phyloP scores from a whole-genome alignment of 805 yeast genomes.

The Wickerhamiella occidentalis region DNA sequence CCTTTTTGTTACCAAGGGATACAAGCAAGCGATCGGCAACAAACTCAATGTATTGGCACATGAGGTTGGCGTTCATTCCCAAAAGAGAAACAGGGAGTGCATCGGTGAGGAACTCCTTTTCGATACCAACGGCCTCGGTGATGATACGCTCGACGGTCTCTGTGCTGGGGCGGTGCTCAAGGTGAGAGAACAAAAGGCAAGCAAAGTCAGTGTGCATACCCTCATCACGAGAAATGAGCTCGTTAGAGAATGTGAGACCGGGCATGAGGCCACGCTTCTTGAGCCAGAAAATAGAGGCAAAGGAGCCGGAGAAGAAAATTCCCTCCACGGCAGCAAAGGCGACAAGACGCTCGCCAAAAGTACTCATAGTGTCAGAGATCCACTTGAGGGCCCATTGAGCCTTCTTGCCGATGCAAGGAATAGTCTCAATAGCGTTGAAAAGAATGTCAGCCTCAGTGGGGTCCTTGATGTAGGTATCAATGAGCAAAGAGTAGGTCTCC shows the following conservation, averaged over 20 bases:
- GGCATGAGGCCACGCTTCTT: conserved; percentile 99
- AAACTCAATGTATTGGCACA: conserved; percentile 97
- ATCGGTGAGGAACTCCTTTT: conserved; percentile 87
- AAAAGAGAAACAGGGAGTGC: conserved; percentile 86
- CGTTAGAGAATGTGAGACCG: conserved; percentile 95
- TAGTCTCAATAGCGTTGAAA: conserved; percentile 91
- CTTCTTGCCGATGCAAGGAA: conserved; percentile 91
- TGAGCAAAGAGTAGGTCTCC: conserved; percentile 88
- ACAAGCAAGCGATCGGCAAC: conserved; percentile 91
- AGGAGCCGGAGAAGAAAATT: conserved; percentile 95
- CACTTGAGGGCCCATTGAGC: conserved; percentile 99
- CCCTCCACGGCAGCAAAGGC: conserved; percentile 99
- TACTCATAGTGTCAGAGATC: conserved; percentile 79
- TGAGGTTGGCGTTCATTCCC: conserved; percentile 87
- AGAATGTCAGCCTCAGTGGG: conserved; percentile 82
- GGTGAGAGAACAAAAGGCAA: conserved; percentile 84
- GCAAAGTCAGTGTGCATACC: conserved; percentile 99
- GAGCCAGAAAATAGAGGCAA: conserved; percentile 97
- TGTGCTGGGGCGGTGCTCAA: conserved; percentile 75
- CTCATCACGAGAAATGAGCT: conserved; percentile 95
- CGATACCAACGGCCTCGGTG: conserved; percentile 90
- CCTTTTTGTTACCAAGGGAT: conserved; percentile 82
- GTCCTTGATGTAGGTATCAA: conserved; percentile 92
- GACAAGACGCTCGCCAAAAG: conserved; percentile 89
- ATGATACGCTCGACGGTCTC: conserved; percentile 72